A percentile compares a stretch with the other conserved stretches of the same genome.
Conservation (phyloP, 2,329 filamentous ascomycete genomes). For the Anthostomella pinea region DNA sequence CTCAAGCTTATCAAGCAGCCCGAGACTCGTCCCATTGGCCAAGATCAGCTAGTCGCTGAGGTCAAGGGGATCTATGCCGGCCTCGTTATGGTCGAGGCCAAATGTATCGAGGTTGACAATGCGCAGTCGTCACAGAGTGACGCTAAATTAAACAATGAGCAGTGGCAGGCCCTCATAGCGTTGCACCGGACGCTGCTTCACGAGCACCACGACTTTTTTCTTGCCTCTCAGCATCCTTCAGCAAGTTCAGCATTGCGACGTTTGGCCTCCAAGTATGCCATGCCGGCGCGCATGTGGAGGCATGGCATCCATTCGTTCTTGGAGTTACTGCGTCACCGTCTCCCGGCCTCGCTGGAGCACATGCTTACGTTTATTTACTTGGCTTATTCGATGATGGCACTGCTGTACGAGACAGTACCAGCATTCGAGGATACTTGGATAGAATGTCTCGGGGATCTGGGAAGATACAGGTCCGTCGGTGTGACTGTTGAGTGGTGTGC, state of each 20-base stretch:
- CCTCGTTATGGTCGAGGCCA: slow-evolving; percentile 80
- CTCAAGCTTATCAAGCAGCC: slow-evolving; percentile 26
- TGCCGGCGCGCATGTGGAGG: slow-evolving; percentile 93
- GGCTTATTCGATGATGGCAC: slow-evolving; percentile 84
- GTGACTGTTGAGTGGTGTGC: slow-evolving; percentile 4
- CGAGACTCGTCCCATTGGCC: slow-evolving; percentile 59
- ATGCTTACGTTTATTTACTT: slow-evolving; percentile 91
- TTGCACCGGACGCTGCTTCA: slow-evolving; percentile 77
- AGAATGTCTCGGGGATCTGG: slow-evolving; percentile 85
- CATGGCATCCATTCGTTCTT: slow-evolving; percentile 87
- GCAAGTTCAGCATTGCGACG: slow-evolving; percentile 65
- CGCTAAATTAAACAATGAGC: slow-evolving; percentile 55
- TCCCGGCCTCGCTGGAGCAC: slow-evolving; percentile 77
- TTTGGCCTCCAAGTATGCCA: slow-evolving; percentile 77
- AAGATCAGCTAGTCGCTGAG: slow-evolving; percentile 76
- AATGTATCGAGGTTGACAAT: slow-evolving; percentile 80
- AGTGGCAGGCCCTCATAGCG: slow-evolving; percentile 82
- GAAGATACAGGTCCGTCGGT: slow-evolving; percentile 56
- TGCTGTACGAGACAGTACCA: slow-evolving; percentile 82
- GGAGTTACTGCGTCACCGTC: slow-evolving; percentile 68
- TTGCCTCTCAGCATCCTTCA: slow-evolving; percentile 82
- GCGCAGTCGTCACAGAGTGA: slow-evolving; percentile 47
- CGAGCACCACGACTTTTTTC: slow-evolving; percentile 82
- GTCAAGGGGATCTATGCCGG: slow-evolving; percentile 83
- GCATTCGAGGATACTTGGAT: slow-evolving; percentile 88